Conservation (phyloP, 83 land plant species). For the Isoetes engelmannii region DNA sequence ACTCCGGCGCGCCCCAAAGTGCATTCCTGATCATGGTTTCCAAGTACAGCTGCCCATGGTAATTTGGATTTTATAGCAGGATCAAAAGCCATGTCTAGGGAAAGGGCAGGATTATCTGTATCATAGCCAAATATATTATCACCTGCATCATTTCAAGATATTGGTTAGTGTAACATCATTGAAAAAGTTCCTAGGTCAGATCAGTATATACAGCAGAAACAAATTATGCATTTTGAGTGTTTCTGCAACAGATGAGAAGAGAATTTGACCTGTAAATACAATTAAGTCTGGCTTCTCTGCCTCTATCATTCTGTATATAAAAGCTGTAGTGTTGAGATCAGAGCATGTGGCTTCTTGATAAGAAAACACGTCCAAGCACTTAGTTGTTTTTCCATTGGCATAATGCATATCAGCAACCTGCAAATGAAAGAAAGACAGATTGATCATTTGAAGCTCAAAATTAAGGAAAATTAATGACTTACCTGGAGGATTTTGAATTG, state of each 20-base stretch:
- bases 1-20: constrained; percentile 54
- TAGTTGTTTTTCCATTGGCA: constrained; percentile 52
- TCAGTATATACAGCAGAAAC: neutral
- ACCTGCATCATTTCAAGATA: constrained; percentile 31
- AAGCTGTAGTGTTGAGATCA: constrained; percentile 76
- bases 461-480: neutral
- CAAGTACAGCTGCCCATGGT: constrained; percentile 59
- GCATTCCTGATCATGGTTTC: constrained; percentile 92
- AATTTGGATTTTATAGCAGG: constrained; percentile 47
- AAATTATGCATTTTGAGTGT: neutral
- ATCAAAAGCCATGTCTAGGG: constrained; percentile 50
- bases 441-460: neutral
- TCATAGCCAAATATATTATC: constrained; percentile 71
- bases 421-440: neutral
- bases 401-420: constrained; percentile 89
- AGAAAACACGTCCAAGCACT: constrained; percentile 52
- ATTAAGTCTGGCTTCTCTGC: constrained; percentile 69
- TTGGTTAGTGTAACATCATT: neutral
- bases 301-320: constrained; percentile 47
- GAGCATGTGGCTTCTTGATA: constrained; percentile 50
- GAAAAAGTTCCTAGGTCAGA: neutral
- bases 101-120: constrained; percentile 62
- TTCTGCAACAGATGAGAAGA: neutral
- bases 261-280: constrained; percentile 63
- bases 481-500: constrained; percentile 29